Evolutionary conservation across 768 basidiomycete genomes (phyloP), one percentile per base, ranked within the genome.

Genomic region (Suillus variegatus): DNA sequence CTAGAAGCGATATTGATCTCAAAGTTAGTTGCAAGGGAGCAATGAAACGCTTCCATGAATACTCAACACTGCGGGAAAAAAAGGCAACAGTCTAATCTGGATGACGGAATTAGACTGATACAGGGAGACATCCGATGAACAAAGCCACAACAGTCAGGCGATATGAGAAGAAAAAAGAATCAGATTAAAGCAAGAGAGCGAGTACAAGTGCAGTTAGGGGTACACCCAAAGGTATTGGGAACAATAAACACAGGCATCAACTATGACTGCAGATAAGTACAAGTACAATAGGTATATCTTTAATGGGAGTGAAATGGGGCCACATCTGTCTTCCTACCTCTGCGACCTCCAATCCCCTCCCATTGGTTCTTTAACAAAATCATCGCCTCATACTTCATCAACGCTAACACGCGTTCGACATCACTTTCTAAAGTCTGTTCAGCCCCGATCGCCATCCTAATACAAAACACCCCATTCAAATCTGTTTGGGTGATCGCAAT

Each of bases 401-500:
- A 32, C 18, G 16, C 78, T 80, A 85, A 94, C 0, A 89, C 90
- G 6, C 74, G 69, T 35, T 79, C 72, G 7, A 97, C 83, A 74
- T 96, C 90, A 10, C 72, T 71, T 72, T 86, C 84, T 46, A 83
- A 82, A 6, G 94, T 95, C 47, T 85, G 78, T 46, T 83, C 79
- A 1, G 90, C 86, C 0, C 95, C 95, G 28, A 95, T 82, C 2
- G 89, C 92, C 40, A 96, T 79, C 1, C 95, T 83, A 28, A 97
- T 80, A 72, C 93, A 95, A 67, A 87, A 86, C 12, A 84, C 81
- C 4, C 88, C 90, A 63, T 91, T 89, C 32, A 97, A 74, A 36
- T 83, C 82, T 0, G 95, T 95, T 72, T 90, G 91, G 8, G 94
- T 95, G 46, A 97, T 76, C 61, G 86, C 79, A 58, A 97, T 85